These are phyloP conservation scores for Calophaca sinica DNA, from an alignment of 306 rosid genomes.

Conservation along the genomic window DNA sequence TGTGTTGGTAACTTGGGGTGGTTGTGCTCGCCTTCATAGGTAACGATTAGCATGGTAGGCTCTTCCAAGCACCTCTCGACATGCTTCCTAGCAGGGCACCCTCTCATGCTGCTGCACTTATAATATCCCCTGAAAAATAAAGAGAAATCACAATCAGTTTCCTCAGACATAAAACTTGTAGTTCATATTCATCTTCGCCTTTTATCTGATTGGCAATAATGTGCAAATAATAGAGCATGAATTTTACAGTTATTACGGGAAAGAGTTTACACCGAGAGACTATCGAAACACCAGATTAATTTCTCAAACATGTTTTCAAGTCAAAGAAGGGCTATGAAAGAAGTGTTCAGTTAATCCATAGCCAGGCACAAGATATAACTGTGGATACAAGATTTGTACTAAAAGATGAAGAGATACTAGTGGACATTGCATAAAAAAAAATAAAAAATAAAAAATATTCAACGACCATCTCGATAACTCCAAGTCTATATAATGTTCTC, in stretches of 20 bases:
- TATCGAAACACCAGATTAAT: constrained; percentile 24
- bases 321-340: constrained; percentile 9
- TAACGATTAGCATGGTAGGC: constrained; percentile 91
- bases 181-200: constrained; percentile 26
- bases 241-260: neutral
- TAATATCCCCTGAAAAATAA: constrained; percentile 84
- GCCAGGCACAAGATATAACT: constrained; percentile 14
- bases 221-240: constrained; percentile 19
- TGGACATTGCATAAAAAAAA: constrained; percentile 9
- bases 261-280: constrained; percentile 18
- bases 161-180: constrained; percentile 27
- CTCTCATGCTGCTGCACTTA: constrained; percentile 99
- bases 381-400: constrained; percentile 11
- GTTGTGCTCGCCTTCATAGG: constrained; percentile 98
- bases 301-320: constrained; percentile 27
- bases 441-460: neutral
- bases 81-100: constrained; percentile 99
- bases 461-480: constrained; percentile 14
- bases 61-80: constrained; percentile 98
- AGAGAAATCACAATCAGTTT: constrained; percentile 33
- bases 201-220: neutral
- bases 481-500: neutral
- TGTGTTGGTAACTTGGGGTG: constrained; percentile 83
- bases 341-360: constrained; percentile 19
- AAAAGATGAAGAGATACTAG: constrained; percentile 27